Base-by-base conservation (phyloP, 371 early-diverging fungal species). In the Mucor lusitanicus region DNA sequence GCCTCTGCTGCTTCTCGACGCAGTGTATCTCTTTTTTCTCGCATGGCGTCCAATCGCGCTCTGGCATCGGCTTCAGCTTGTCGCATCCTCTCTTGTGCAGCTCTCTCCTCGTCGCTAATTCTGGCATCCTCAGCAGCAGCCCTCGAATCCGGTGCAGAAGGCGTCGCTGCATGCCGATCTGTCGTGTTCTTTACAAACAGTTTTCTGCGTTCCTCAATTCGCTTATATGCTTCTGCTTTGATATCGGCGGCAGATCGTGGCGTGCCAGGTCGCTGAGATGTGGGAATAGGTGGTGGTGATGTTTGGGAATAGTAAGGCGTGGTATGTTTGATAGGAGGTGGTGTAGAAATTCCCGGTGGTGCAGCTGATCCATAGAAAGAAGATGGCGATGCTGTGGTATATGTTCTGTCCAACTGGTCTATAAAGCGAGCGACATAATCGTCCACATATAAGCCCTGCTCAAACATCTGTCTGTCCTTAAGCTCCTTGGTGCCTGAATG, bases 401-500 rank as follows among this genome's bases (percentile, higher is more conserved):
- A 39, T 12, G 37, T 3, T 28, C 68, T 46, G 13, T 73, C 65
- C 15, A 81, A 44, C 0, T 64, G 48, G 54, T 80, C 78, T 37
- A 82, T 82, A 40, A 80, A 82, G 0, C 67, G 67, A 28, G 78
- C 77, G 13, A 82, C 25, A 30, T 69, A 65, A 59, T 75, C 77
- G 8, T 69, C 55, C 9, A 82, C 73, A 69, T 71, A 82, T 0
- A 80, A 40, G 0, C 83, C 83, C 48, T 78, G 72, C 55, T 82
- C 83, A 75, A 82, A 82, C 83, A 82, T 82, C 53, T 80, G 76
- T 40, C 71, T 70, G 6, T 80, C 71, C 15, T 63, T 72, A 15
- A 73, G 44, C n/a, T 62, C 28, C 4, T 61, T 63, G 5, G 64
- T 59, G 4, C 63, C 68, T 3, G 65, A 33, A 15, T 67, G 61